Conservation (phyloP, 2,329 filamentous ascomycete genomes). For the Aureobasidium sp. region DNA sequence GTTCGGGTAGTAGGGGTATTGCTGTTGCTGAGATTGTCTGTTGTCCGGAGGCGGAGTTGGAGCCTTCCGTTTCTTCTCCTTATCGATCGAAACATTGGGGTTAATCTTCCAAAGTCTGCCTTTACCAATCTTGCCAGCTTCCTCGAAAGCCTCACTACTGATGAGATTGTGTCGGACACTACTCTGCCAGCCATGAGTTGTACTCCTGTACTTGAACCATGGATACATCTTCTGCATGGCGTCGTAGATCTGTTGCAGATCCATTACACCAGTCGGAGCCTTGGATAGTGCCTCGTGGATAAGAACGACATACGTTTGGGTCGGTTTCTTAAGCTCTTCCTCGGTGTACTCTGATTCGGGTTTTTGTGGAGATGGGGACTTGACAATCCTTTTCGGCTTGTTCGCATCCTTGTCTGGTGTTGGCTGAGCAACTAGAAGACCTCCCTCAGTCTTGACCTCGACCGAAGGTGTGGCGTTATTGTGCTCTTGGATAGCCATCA, state of each 20-base stretch:
- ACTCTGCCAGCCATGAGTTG: slow-evolving; percentile 57
- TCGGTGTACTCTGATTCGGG: slow-evolving; percentile 58
- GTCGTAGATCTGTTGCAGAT: slow-evolving; percentile 58
- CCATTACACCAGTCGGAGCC: slow-evolving; percentile 48
- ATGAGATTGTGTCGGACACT: slow-evolving; percentile 58
- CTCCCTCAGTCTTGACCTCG: slow-evolving; percentile 2
- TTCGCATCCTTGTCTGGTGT: slow-evolving; percentile 20
- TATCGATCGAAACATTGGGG: slow-evolving; percentile 50
- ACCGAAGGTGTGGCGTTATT: slow-evolving; percentile 2
- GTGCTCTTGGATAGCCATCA: slow-evolving; percentile 10
- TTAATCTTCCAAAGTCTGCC: slow-evolving; percentile 57
- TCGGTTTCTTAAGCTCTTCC: slow-evolving; percentile 64
- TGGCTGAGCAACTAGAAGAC: slow-evolving; percentile 2
- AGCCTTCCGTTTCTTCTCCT: slow-evolving; percentile 44
- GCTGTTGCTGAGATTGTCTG: slow-evolving; percentile 9
- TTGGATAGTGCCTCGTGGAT: slow-evolving; percentile 55
- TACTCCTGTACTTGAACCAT: slow-evolving; percentile 52
- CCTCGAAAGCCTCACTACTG: slow-evolving; percentile 50
- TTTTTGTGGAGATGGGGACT: slow-evolving; percentile 55
- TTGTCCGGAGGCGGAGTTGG: slow-evolving; percentile 29
- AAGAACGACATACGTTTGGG: slow-evolving; percentile 54
- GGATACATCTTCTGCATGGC: slow-evolving; percentile 56
- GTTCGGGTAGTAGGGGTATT: slow-evolving; percentile 14
- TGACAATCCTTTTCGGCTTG: slow-evolving; percentile 41
- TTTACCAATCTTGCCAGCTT: slow-evolving; percentile 52